phyloP scores from a whole-genome alignment of 2,329 filamentous ascomycete genomes.

The Corniculantispora saksenae region DNA sequence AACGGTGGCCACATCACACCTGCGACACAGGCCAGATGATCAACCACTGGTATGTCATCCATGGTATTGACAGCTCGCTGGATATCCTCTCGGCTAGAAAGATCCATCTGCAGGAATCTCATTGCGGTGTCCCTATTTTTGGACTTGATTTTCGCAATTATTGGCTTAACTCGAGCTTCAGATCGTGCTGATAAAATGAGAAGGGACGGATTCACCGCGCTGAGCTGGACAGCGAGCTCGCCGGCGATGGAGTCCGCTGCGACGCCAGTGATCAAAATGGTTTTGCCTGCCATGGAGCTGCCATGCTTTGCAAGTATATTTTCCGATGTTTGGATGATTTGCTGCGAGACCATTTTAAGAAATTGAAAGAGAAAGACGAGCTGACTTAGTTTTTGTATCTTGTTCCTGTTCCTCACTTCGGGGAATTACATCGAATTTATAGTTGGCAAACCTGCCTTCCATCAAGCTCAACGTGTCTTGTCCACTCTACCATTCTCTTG shows the following conservation, averaged over 20 bases:
- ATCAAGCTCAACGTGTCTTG: too few relatives aligned
- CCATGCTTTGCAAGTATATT: background rate
- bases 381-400: too few relatives aligned
- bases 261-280: slow-evolving; percentile 19
- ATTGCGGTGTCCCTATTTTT: background rate
- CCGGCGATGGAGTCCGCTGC: slow-evolving; percentile 18
- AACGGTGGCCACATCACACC: slow-evolving; percentile 20
- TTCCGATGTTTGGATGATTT: background rate
- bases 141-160: background rate
- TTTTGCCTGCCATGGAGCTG: background rate
- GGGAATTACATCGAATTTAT: too few relatives aligned
- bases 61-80: slow-evolving; percentile 3
- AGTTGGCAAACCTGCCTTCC: too few relatives aligned
- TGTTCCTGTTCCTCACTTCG: too few relatives aligned
- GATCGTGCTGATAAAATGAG: slow-evolving; percentile 17
- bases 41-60: slow-evolving; percentile 9
- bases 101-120: background rate
- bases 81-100: background rate
- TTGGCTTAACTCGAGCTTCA: background rate
- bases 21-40: slow-evolving; percentile 20
- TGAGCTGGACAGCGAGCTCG: slow-evolving; percentile 21
- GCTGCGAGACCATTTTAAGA: background rate
- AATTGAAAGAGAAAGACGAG: too few relatives aligned
- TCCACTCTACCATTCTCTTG: too few relatives aligned
- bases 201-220: slow-evolving; percentile 15